phyloP scores from a whole-genome alignment of 2,329 filamentous ascomycete species.

The Monilinia laxa region DNA sequence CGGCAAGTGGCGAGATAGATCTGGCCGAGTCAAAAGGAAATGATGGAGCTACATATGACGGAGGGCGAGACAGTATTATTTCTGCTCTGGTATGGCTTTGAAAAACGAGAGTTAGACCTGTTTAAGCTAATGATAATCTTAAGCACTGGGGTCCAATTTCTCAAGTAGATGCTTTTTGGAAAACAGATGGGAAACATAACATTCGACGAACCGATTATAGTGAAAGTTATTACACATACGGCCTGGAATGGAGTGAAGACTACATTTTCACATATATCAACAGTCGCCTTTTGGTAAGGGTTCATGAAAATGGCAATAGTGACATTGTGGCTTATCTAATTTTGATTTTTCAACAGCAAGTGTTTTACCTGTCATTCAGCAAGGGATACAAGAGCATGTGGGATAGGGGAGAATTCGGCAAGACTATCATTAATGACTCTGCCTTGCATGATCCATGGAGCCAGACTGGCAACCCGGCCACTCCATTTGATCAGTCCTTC shows the following conservation, averaged over 20 bases:
- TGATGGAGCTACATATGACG: conserved; percentile 41
- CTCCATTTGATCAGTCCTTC: conserved; percentile 54
- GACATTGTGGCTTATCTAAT: neutral
- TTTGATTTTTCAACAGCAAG: conserved; percentile 41
- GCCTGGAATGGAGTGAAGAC: conserved; percentile 52
- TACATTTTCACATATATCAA: conserved; percentile 57
- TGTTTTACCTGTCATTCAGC: conserved; percentile 41
- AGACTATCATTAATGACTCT: conserved; percentile 45
- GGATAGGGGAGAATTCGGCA: conserved; percentile 46
- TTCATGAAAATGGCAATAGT: neutral
- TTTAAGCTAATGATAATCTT: neutral
- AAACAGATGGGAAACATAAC: conserved; percentile 25
- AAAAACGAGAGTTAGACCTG: neutral
- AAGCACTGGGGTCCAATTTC: conserved; percentile 47
- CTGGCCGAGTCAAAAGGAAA: conserved; percentile 53
- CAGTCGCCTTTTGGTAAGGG: conserved; percentile 41
- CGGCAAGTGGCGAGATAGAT: conserved; percentile 54
- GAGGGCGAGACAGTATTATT: conserved; percentile 46
- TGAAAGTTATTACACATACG: conserved; percentile 51
- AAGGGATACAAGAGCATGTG: conserved; percentile 35
- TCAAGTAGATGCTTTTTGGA: conserved; percentile 36
- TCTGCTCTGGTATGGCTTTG: conserved; percentile 47
- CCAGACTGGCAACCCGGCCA: conserved; percentile 40
- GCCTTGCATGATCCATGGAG: conserved; percentile 49
- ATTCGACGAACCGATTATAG: conserved; percentile 45